Evolutionary conservation across 2,329 filamentous ascomycete species (phyloP).

Genomic region (Ceratocystis variospora): DNA sequence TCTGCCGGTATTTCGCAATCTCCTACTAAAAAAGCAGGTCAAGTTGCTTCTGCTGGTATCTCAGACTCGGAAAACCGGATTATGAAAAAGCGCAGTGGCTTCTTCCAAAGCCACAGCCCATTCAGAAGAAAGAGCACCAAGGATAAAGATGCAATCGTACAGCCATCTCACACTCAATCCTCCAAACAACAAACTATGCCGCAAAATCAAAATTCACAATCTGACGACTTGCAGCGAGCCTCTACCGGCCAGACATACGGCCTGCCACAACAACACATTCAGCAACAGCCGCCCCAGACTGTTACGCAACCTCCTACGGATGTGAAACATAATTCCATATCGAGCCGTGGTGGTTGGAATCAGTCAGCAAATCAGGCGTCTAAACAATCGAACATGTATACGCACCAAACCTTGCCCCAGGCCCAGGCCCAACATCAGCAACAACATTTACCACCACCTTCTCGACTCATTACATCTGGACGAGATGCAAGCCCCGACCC

Average conservation of each 20-base stretch:
- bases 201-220: conserved; percentile 5
- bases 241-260: conserved; percentile 2
- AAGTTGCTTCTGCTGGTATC: conserved; percentile 33
- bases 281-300: background rate
- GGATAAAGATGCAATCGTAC: conserved; percentile 30
- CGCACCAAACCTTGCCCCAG: background rate
- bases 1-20: conserved; percentile 60
- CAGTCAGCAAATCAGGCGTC: conserved; percentile 23
- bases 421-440: conserved; percentile 4
- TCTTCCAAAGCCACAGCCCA: conserved; percentile 85
- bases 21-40: conserved; percentile 48
- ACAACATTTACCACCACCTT: conserved; percentile 20
- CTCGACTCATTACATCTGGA: conserved; percentile 28
- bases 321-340: conserved; percentile 27
- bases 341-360: conserved; percentile 48
- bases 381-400: conserved; percentile 18
- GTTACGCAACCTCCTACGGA: background rate
- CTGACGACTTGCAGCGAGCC: conserved; percentile 9
- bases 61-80: conserved; percentile 59
- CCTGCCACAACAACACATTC: background rate
- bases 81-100: conserved; percentile 61
- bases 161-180: conserved; percentile 12
- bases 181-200: background rate
- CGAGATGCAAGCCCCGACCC: conserved; percentile 58
- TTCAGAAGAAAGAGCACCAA: conserved; percentile 88